Percentiles rank a stretch among this genome's conserved stretches.
phyloP scores from a whole-genome alignment of 257 asterid genomes.

The Nyctanthes arbortristis region DNA sequence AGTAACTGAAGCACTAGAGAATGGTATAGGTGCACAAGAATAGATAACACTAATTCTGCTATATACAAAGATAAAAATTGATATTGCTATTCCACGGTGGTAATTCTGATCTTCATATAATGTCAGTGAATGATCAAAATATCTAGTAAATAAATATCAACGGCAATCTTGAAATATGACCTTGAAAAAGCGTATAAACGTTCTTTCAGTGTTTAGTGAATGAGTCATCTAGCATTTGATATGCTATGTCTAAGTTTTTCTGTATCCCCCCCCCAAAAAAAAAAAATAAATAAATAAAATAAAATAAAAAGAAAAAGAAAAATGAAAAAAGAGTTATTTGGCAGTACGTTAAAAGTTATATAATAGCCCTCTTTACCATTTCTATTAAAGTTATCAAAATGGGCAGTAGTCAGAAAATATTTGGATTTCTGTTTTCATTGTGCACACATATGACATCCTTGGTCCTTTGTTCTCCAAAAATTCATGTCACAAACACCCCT shows the following conservation, averaged over 20 bases:
- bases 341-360: background rate
- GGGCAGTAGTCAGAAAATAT: background rate
- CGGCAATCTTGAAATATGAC: background rate
- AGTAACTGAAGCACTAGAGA: background rate
- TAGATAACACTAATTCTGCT: background rate
- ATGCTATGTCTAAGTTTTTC: background rate
- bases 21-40: background rate
- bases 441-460: background rate
- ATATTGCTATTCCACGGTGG: too few species aligned
- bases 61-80: too few species aligned
- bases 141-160: background rate
- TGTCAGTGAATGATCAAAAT: background rate
- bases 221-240: background rate
- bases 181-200: background rate
- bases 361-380: background rate
- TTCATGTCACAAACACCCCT: background rate
- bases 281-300: too few species aligned
- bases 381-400: background rate
- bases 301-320: too few species aligned
- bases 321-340: too few species aligned
- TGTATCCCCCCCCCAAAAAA: too few species aligned
- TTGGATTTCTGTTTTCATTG: background rate
- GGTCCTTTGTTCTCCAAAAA: background rate
- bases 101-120: background rate
- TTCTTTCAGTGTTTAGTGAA: background rate